phyloP scores from a whole-genome alignment of 495 filamentous ascomycete species.

The Penicillium crystallinum region DNA sequence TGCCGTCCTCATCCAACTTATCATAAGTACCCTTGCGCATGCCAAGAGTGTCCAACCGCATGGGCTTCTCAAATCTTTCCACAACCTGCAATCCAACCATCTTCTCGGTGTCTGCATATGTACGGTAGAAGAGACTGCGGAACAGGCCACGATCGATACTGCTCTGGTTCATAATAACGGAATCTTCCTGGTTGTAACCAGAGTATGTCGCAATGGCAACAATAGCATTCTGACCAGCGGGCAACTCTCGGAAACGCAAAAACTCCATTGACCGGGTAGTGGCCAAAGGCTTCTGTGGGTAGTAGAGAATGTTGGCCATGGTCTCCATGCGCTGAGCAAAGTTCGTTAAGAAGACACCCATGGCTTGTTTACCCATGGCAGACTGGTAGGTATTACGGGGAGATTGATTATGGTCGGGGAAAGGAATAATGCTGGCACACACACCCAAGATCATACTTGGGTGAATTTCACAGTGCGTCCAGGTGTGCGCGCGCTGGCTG shows the following conservation, averaged over 20 bases:
- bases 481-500: slow-evolving; percentile 76
- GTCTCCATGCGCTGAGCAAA: slow-evolving; percentile 96
- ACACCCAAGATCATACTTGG: slow-evolving; percentile 98
- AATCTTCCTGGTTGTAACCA: slow-evolving; percentile 99
- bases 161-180: slow-evolving; percentile 99
- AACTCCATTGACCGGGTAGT: slow-evolving; percentile 98
- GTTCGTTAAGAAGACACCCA: slow-evolving; percentile 98
- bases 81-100: slow-evolving; percentile 82
- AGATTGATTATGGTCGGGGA: slow-evolving; percentile 98
- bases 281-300: slow-evolving; percentile 94
- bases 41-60: slow-evolving; percentile 75
- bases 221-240: slow-evolving; percentile 96
- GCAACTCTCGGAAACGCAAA: slow-evolving; percentile 93
- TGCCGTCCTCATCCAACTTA: slow-evolving; percentile 92
- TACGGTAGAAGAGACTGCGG: slow-evolving; percentile 95
- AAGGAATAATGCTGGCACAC: slow-evolving; percentile 98
- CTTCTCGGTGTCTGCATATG: slow-evolving; percentile 95
- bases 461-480: slow-evolving; percentile 98
- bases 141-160: slow-evolving; percentile 96
- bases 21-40: slow-evolving; percentile 96
- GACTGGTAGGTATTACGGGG: slow-evolving; percentile 99
- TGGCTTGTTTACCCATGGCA: slow-evolving; percentile 99
- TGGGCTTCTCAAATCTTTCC: slow-evolving; percentile 92
- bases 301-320: slow-evolving; percentile 98
- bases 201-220: slow-evolving; percentile 96